Percentiles rank a stretch among this genome's conserved stretches.
Conservation (phyloP, 2,329 filamentous ascomycete genomes). For the Botryotinia calthae region DNA sequence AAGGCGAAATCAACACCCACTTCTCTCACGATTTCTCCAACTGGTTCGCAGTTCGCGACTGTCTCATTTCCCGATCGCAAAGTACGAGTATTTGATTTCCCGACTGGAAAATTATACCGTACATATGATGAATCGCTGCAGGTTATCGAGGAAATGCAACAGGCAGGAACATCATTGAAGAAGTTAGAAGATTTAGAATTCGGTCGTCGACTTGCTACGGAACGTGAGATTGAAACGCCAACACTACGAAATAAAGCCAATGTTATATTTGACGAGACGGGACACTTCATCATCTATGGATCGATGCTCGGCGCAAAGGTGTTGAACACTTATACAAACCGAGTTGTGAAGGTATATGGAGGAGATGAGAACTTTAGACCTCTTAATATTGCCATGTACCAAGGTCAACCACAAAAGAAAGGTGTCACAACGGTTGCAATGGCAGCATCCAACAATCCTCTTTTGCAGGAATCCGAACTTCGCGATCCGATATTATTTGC, state of each 20-base stretch:
- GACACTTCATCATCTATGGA: slow-evolving; percentile 91
- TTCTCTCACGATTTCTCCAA: slow-evolving; percentile 80
- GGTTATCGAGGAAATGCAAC: slow-evolving; percentile 91
- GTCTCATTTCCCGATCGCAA: slow-evolving; percentile 93
- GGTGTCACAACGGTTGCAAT: slow-evolving; percentile 91
- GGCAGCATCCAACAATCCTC: slow-evolving; percentile 91
- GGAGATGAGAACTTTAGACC: slow-evolving; percentile 85
- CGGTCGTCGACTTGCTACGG: slow-evolving; percentile 78
- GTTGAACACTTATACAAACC: slow-evolving; percentile 92
- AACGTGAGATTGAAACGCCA: slow-evolving; percentile 78
- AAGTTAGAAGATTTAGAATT: slow-evolving; percentile 91
- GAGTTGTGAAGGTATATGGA: slow-evolving; percentile 85
- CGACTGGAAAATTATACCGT: slow-evolving; percentile 79
- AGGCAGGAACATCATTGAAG: slow-evolving; percentile 78
- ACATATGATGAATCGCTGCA: slow-evolving; percentile 93
- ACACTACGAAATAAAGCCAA: slow-evolving; percentile 70
- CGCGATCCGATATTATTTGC: slow-evolving; percentile 85
- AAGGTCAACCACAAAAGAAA: slow-evolving; percentile 94
- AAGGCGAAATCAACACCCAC: slow-evolving; percentile 85
- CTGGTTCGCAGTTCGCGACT: slow-evolving; percentile 80
- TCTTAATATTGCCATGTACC: slow-evolving; percentile 82
- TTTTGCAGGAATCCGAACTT: slow-evolving; percentile 86
- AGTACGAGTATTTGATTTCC: slow-evolving; percentile 90
- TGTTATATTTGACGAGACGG: slow-evolving; percentile 92
- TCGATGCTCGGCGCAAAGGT: slow-evolving; percentile 92